Evolutionary conservation across 2,329 filamentous ascomycete genomes (phyloP).

Genomic region (Colletotrichum sp.): DNA sequence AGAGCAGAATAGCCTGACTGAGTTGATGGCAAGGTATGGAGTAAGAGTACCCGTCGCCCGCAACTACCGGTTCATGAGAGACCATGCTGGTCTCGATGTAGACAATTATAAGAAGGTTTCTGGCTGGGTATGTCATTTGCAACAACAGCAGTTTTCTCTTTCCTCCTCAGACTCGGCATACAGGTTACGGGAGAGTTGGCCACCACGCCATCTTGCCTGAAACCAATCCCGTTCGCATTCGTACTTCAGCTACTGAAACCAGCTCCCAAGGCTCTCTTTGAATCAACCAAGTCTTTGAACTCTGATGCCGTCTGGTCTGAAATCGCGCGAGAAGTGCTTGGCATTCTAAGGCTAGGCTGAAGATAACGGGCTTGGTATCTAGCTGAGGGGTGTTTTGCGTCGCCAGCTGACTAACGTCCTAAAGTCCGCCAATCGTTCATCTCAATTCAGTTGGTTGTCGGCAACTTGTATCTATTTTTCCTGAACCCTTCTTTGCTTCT

Average conservation of each 20-base stretch:
- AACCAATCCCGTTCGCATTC: not conserved
- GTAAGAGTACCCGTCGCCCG: too few relatives aligned
- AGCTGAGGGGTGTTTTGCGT: not conserved
- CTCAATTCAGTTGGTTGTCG: not conserved
- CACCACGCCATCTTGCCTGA: not conserved
- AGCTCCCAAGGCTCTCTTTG: not conserved
- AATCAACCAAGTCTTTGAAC: not conserved
- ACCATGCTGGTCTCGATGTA: not conserved
- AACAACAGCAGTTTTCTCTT: not conserved
- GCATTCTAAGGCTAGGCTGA: not conserved
- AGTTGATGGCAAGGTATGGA: not conserved
- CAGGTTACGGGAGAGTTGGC: fast-evolving
- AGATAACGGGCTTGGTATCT: not conserved
- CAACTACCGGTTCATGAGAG: too few relatives aligned
- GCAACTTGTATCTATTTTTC: not conserved
- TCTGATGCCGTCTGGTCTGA: not conserved
- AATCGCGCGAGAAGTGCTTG: not conserved
- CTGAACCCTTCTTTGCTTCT: not conserved
- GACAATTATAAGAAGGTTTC: not conserved
- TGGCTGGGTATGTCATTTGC: fast-evolving
- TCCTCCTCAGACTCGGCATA: not conserved
- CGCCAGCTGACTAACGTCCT: not conserved
- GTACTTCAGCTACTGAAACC: not conserved
- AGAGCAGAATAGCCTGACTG: not conserved
- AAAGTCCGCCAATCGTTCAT: not conserved